Base-by-base conservation (phyloP, 371 early-diverging fungal species). In the Mortierella sp. region DNA sequence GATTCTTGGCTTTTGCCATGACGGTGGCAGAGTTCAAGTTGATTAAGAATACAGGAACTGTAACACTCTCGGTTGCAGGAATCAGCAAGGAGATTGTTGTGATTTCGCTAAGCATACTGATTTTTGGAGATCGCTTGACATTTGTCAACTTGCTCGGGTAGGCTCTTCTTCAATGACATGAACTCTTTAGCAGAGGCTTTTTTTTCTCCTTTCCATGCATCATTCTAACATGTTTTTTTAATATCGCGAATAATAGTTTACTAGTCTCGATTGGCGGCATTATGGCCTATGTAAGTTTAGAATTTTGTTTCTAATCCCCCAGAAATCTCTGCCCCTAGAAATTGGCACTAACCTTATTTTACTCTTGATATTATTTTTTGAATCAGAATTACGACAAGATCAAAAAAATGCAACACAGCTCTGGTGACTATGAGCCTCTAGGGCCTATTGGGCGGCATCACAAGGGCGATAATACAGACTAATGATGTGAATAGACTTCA, bases 41-140 rank as follows among this genome's bases (percentile, higher is more conserved):
- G 49, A 95, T 97, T 60, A 87, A 92, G 64, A 88, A 85, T 40
- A 97, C 96, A 1, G 92, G 92, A 13, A 95, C 94, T 0, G 89
- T 97, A 3, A 95, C 97, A 0, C 82, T 97, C 45, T 94, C 95
- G 28, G 92, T 97, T 3, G 95, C 95, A 4, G 97, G 97, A 4
- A 95, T 96, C 64, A 87, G 91, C 66, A 97, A 96, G 71, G 92
- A 89, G 59, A 85, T 88, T 55, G 83, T 89, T 1, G 77, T 89
- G 28, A 89, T 89, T 54, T 72, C 84, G 12, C 66, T 88, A 17
- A 88, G 88, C n/a, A 87, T 88, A 29, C 26, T 89, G 19, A 86
- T 89, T 29, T 89, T 87, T 76, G 89, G 88, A 15, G 89, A 89
- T 64, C 83, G 80, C 3, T 63, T 89, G 56, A 89, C 89, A 15